Base-by-base conservation (phyloP, 768 basidiomycete species). In the Russula foetens region DNA sequence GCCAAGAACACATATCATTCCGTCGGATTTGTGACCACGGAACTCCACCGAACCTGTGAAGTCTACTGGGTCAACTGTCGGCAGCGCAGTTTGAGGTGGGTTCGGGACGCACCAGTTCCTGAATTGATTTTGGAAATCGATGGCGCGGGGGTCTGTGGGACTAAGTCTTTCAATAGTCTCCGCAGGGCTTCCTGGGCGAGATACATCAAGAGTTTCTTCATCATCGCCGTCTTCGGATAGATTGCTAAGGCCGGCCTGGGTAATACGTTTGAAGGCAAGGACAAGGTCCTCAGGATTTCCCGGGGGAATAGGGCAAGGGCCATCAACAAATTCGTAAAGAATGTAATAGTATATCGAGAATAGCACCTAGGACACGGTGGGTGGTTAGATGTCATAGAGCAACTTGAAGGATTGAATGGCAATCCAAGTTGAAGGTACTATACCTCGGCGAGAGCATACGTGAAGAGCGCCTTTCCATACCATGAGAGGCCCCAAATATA, bases 11-110 rank as follows among this genome's bases (percentile, higher is more conserved):
- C 58, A 91, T 74, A 69, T 92, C 82, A 41, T 80, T 74, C 19
- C 75, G 77, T 46, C 77, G 82, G 59, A 96, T 80, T 14, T 79
- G 75, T 0, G 85, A 85, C 88, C 89, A 96, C 0, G 84, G 82
- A 17, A 78, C 82, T 65, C 82, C 84, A 58, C 79, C 74, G 70
- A 95, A 95, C 91, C 91, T 88, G 48, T 68, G 67, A 57, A 45
- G 8, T 50, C 46, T 49, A 35, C 7, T 11, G 43, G 21, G n/a
- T 33, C 39, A 46, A 33, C 28, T 23, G 29, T 19, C 9, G 31
- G 17, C 14, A 9, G 39, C 26, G 52, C 21, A n/a, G 33, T 35
- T 48, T 26, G 51, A 24, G 33, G 47, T 46, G 43, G 50, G 15
- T 44, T 19, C 17, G 31, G 26, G 26, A 66, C 64, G 33, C 67